phyloP scores from a whole-genome alignment of 2,329 filamentous ascomycete genomes.

The Cadophora gregata region DNA sequence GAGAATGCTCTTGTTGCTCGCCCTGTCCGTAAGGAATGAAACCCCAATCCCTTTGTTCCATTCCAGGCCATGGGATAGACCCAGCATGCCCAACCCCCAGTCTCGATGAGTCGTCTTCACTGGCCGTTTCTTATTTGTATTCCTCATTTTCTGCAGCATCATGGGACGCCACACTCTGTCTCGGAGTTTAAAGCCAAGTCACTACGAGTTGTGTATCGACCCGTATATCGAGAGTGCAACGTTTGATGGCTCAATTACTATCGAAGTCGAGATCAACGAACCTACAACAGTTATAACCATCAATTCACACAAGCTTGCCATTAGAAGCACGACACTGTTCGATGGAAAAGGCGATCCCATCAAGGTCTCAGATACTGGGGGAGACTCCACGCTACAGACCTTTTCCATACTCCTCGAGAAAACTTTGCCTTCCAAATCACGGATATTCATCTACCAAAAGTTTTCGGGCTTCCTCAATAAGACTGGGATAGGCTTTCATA shows the following conservation, averaged over 20 bases:
- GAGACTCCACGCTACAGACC: constrained; percentile 36
- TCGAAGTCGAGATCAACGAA: constrained; percentile 68
- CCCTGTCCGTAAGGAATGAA: neutral
- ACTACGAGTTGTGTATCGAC: constrained; percentile 72
- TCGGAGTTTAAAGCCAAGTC: constrained; percentile 66
- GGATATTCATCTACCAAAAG: constrained; percentile 64
- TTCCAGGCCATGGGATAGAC: neutral
- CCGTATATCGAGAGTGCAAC: constrained; percentile 70
- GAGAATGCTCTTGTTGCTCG: neutral
- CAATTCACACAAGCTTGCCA: constrained; percentile 68
- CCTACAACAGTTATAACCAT: constrained; percentile 69
- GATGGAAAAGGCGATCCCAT: constrained; percentile 10
- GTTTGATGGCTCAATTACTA: constrained; percentile 68
- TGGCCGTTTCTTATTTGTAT: neutral
- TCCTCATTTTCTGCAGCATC: neutral
- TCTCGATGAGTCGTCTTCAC: neutral
- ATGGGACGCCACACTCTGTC: neutral
- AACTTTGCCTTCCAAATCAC: constrained; percentile 61
- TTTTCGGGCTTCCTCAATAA: constrained; percentile 67
- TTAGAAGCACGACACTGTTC: constrained; percentile 50
- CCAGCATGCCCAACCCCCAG: neutral
- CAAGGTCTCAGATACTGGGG: constrained; percentile 8
- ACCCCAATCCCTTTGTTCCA: neutral
- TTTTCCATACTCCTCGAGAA: constrained; percentile 66
- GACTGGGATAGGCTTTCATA: constrained; percentile 59